phyloP scores from a whole-genome alignment of 2,329 filamentous ascomycete species.

The Sporothrix brunneoviolacea region DNA sequence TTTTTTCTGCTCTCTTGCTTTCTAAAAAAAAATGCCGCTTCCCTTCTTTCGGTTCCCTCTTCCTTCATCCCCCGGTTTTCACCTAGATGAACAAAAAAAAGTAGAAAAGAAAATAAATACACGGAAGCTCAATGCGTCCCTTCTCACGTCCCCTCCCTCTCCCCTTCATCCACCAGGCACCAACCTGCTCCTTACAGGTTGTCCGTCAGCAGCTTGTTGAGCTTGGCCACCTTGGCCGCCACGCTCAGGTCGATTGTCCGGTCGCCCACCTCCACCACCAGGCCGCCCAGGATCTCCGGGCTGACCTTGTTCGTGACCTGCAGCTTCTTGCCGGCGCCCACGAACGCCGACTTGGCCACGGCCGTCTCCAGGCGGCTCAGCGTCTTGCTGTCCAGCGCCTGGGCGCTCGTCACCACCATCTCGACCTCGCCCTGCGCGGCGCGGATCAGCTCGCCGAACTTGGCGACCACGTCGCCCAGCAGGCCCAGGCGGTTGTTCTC shows the following conservation, averaged over 20 bases:
- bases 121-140: not conserved
- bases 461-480: constrained; percentile 73
- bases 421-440: constrained; percentile 90
- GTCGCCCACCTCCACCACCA: constrained; percentile 94
- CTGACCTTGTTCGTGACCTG: constrained; percentile 94
- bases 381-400: constrained; percentile 80
- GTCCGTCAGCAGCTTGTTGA: constrained; percentile 99
- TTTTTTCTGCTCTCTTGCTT: not conserved
- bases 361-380: constrained; percentile 80
- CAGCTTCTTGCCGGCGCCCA: constrained; percentile 90
- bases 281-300: constrained; percentile 86
- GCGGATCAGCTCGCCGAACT: constrained; percentile 82
- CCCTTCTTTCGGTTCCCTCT: not conserved
- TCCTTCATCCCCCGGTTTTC: not conserved
- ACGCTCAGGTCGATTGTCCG: constrained; percentile 97
- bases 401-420: constrained; percentile 82
- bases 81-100: constrained; percentile 2
- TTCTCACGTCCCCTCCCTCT: not conserved
- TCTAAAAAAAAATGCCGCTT: constrained; percentile 8
- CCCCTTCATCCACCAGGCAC: too few relatives aligned
- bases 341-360: constrained; percentile 82
- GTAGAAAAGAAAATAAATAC: constrained; percentile 4
- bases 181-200: constrained; percentile 74
- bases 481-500: constrained; percentile 93
- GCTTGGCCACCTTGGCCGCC: constrained; percentile 87